A percentile compares a stretch with the other conserved stretches of the same genome.
Conservation (phyloP, 306 rosid genomes). For the Prunus mongolica region DNA sequence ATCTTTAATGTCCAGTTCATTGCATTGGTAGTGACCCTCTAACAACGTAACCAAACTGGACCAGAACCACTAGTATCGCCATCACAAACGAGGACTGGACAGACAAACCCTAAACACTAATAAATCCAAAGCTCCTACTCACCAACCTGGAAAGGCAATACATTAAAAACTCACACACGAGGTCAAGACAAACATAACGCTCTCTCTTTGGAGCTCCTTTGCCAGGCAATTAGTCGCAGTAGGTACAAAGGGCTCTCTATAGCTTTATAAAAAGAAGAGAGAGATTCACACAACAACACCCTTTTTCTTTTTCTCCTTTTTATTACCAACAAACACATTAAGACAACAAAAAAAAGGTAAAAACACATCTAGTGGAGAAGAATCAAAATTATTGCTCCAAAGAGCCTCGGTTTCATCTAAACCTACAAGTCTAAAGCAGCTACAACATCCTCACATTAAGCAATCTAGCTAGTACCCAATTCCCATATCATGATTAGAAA, state of each 20-base stretch:
- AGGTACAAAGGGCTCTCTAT: constrained; percentile 3
- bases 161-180: constrained; percentile 24
- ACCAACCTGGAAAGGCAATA: constrained; percentile 38
- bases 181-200: constrained; percentile 29
- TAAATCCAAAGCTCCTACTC: constrained; percentile 35
- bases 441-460: background rate
- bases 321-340: background rate
- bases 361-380: background rate
- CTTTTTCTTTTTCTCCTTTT: background rate
- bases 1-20: background rate
- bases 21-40: constrained; percentile 1
- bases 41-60: background rate
- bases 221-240: constrained; percentile 23
- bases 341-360: background rate
- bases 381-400: constrained; percentile 1
- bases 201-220: constrained; percentile 31
- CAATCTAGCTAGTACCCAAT: background rate
- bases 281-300: constrained; percentile 1
- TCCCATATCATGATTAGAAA: background rate
- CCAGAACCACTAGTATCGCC: constrained; percentile 24
- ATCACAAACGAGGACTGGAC: background rate
- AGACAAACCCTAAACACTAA: constrained; percentile 24
- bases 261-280: constrained; percentile 37
- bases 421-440: background rate
- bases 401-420: background rate